phyloP scores from a whole-genome alignment of 768 basidiomycete species.

The Fistulinella prunicolor region DNA sequence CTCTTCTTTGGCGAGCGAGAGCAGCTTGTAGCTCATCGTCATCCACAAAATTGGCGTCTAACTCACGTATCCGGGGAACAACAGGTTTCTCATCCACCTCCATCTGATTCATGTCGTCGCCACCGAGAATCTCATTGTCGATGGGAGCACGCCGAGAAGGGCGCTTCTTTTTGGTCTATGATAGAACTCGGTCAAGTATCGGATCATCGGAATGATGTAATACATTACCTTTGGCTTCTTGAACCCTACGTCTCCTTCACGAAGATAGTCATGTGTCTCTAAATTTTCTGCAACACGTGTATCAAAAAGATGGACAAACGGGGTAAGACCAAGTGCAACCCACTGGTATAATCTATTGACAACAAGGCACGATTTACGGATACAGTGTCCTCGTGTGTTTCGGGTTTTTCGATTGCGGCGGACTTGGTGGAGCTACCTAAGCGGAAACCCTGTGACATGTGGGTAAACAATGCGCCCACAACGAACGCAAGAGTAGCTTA shows the following conservation, averaged over 20 bases:
- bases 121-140: conserved; percentile 37
- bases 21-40: conserved; percentile 98
- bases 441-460: conserved; percentile 69
- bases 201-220: not conserved
- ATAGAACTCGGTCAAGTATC: not conserved
- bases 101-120: conserved; percentile 46
- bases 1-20: conserved; percentile 79
- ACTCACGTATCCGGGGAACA: conserved; percentile 63
- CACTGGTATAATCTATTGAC: conserved; percentile 88
- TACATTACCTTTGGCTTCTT: conserved; percentile 85
- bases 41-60: conserved; percentile 90
- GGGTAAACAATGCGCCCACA: not conserved
- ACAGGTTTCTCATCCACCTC: conserved; percentile 77
- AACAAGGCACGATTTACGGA: conserved; percentile 77
- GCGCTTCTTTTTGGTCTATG: conserved; percentile 90
- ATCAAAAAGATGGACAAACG: conserved; percentile 13
- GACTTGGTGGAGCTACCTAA: conserved; percentile 61
- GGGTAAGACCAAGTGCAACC: conserved; percentile 30
- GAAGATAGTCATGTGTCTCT: conserved; percentile 80
- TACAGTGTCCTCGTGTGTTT: conserved; percentile 49
- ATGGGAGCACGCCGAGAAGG: conserved; percentile 56
- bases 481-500: conserved; percentile 32
- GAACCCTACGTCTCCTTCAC: conserved; percentile 91
- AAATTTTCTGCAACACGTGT: conserved; percentile 63
- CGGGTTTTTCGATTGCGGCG: conserved; percentile 36